Conservation (phyloP, 768 basidiomycete species). For the Kwoniella botswanensis region DNA sequence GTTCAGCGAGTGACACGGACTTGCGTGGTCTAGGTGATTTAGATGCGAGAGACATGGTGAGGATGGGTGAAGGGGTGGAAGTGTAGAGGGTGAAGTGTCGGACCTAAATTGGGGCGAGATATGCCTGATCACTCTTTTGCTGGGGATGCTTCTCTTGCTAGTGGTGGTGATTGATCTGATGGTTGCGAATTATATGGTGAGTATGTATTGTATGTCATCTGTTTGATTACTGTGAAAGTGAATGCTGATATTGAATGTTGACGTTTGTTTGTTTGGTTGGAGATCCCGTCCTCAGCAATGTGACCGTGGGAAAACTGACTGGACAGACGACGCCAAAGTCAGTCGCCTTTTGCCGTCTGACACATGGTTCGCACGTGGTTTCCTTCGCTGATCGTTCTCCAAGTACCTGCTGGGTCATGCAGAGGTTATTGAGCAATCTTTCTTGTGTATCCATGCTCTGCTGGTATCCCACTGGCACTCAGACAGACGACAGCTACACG, state of each 20-base stretch:
- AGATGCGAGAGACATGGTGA: constrained; percentile 34
- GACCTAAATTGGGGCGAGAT: background rate
- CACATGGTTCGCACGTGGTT: constrained; percentile 6
- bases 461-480: too few relatives aligned
- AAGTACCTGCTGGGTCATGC: too few relatives aligned
- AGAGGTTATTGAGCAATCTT: too few relatives aligned
- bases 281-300: constrained; percentile 4
- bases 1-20: constrained; percentile 34
- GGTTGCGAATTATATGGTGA: background rate
- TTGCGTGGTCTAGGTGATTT: constrained; percentile 31
- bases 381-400: too few relatives aligned
- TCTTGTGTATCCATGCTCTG: too few relatives aligned
- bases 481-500: background rate
- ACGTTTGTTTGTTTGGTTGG: background rate
- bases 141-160: too few relatives aligned
- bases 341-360: constrained; percentile 12
- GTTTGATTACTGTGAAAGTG: background rate
- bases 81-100: background rate
- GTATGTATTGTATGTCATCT: constrained; percentile 4
- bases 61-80: constrained; percentile 5
- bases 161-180: background rate
- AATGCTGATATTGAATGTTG: constrained; percentile 16
- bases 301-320: constrained; percentile 30
- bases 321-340: constrained; percentile 4
- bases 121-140: background rate